A percentile compares a stretch with the other conserved stretches of the same genome.
Evolutionary conservation across 257 asterid species (phyloP).

Genomic region (Misopates orontium): DNA sequence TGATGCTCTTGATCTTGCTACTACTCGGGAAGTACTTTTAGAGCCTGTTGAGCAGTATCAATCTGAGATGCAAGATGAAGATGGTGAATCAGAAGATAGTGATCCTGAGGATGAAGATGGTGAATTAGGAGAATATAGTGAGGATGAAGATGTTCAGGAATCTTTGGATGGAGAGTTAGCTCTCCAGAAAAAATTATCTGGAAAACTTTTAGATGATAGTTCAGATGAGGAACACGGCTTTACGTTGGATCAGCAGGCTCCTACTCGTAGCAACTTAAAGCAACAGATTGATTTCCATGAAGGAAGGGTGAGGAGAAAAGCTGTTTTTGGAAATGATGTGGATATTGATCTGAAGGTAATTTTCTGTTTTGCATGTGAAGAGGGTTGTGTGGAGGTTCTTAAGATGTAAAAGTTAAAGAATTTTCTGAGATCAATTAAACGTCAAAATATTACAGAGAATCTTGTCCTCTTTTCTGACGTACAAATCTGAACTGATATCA

Average conservation of each 20-base stretch:
- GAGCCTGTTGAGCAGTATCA: slow-evolving; percentile 45
- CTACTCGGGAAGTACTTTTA: slow-evolving; percentile 26
- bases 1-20: slow-evolving; percentile 37
- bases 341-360: slow-evolving; percentile 32
- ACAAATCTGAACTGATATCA: neutral
- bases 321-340: slow-evolving; percentile 67
- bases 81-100: slow-evolving; percentile 49
- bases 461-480: slow-evolving; percentile 1
- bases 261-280: slow-evolving; percentile 34
- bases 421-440: neutral
- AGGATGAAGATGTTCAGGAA: slow-evolving; percentile 40
- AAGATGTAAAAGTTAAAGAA: neutral
- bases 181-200: slow-evolving; percentile 25
- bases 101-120: slow-evolving; percentile 44
- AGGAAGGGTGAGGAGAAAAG: slow-evolving; percentile 94
- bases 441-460: slow-evolving; percentile 1
- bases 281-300: slow-evolving; percentile 66
- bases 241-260: slow-evolving; percentile 39
- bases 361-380: slow-evolving; percentile 9
- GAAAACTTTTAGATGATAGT: slow-evolving; percentile 34
- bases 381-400: slow-evolving; percentile 3
- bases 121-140: slow-evolving; percentile 54
- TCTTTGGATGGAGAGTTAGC: slow-evolving; percentile 35
- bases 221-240: slow-evolving; percentile 58
- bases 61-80: slow-evolving; percentile 39